Conservation (phyloP, 257 asterid genomes). For the Petrea volubilis region DNA sequence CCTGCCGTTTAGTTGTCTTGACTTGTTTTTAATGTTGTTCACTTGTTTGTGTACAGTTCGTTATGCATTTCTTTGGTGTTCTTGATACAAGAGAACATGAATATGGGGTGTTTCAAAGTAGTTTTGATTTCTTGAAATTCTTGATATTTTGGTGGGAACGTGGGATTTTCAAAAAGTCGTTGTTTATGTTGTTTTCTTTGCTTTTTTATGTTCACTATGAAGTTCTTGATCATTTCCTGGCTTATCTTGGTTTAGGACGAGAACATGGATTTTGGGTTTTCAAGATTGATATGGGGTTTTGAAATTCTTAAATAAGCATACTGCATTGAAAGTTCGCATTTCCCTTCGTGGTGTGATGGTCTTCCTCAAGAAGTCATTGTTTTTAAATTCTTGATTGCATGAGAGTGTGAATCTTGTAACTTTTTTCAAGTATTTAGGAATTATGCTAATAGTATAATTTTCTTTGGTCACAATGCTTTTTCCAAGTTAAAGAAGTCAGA, state of each 20-base stretch:
- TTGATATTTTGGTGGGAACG: slow-evolving; percentile 17
- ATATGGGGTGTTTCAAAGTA: background rate
- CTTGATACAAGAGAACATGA: background rate
- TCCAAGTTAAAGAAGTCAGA: too few relatives aligned
- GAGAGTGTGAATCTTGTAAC: too few relatives aligned
- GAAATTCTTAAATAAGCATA: too few relatives aligned
- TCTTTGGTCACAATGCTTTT: too few relatives aligned
- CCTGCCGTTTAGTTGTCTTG: background rate
- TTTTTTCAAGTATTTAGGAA: too few relatives aligned
- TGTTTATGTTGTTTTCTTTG: too few relatives aligned
- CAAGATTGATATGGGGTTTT: background rate
- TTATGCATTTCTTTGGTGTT: background rate
- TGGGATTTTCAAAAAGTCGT: too few relatives aligned
- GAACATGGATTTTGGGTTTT: background rate
- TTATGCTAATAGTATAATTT: too few relatives aligned
- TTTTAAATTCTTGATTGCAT: too few relatives aligned
- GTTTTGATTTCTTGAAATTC: background rate
- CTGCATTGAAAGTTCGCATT: too few relatives aligned
- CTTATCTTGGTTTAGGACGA: background rate
- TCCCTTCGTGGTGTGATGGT: too few relatives aligned
- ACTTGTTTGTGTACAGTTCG: background rate
- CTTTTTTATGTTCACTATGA: background rate
- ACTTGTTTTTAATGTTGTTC: background rate
- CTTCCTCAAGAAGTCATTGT: too few relatives aligned
- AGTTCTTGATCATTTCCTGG: background rate